Percentiles rank a stretch among this genome's conserved stretches.
Evolutionary conservation across 129 eudicot species (phyloP).

Genomic region (Pittosporum tobira): DNA sequence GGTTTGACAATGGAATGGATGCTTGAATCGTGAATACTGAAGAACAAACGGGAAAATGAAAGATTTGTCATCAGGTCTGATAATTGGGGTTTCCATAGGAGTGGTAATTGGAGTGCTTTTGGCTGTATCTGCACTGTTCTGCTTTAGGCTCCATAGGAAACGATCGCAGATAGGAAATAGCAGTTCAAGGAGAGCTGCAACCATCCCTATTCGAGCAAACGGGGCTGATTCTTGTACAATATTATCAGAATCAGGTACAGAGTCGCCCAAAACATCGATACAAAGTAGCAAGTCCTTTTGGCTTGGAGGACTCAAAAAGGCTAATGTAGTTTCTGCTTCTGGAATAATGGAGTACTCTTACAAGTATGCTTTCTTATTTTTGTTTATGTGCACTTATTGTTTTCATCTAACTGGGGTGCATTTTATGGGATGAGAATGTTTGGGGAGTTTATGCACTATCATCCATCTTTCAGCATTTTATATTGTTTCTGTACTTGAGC

Average conservation of each 20-base stretch:
- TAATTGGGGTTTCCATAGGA: constrained; percentile 86
- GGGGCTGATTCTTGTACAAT: constrained; percentile 76
- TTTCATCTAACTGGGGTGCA: neutral
- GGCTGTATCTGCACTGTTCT: constrained; percentile 54
- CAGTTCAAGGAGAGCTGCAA: constrained; percentile 78
- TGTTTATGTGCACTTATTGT: neutral
- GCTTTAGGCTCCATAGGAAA: constrained; percentile 63
- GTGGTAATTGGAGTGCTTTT: constrained; percentile 78
- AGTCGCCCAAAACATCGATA: constrained; percentile 51
- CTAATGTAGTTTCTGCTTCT: constrained; percentile 73
- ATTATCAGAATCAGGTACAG: constrained; percentile 84
- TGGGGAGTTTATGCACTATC: neutral
- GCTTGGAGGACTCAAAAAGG: constrained; percentile 63
- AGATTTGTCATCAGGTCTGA: constrained; percentile 56
- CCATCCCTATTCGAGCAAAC: constrained; percentile 69
- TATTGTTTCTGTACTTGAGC: neutral
- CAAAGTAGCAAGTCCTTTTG: constrained; percentile 45
- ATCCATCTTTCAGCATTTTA: neutral
- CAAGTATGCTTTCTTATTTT: constrained; percentile 41
- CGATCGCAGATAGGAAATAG: constrained; percentile 71
- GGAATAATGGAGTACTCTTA: constrained; percentile 85
- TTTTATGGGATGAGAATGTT: neutral
- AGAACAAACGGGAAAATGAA: constrained; percentile 37
- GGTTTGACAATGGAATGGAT: constrained; percentile 38
- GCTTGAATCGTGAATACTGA: constrained; percentile 12